A percentile compares a stretch with the other conserved stretches of the same genome.
These are phyloP conservation scores for Coelastrella sp. DNA, from an alignment of 139 green algal genomes.

Conservation along the genomic window DNA sequence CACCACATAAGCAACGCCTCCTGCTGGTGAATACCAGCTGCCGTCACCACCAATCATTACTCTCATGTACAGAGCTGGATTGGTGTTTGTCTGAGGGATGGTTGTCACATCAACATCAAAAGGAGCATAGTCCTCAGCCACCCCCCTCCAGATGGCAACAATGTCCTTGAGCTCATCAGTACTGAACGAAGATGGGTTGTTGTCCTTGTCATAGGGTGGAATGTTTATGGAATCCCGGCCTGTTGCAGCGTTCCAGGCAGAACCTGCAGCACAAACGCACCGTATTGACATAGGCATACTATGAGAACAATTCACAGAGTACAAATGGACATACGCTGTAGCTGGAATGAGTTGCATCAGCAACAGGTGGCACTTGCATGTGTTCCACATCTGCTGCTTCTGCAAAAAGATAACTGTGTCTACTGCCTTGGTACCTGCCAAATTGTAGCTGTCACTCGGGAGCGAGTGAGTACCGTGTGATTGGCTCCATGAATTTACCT, in stretches of 20 bases:
- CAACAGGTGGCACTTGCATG: too few species aligned
- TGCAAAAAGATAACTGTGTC: too few species aligned
- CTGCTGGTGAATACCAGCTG: constrained; percentile 15
- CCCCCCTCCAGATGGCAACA: constrained; percentile 30
- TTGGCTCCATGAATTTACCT: too few species aligned
- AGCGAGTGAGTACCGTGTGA: too few species aligned
- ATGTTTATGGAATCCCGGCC: not conserved
- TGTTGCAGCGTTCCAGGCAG: constrained; percentile 17
- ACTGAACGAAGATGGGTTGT: not conserved
- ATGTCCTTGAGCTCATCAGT: not conserved
- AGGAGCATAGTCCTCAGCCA: constrained; percentile 27
- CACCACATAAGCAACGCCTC: constrained; percentile 36
- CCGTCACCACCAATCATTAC: constrained; percentile 21
- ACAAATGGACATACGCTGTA: too few species aligned
- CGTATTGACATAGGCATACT: not conserved
- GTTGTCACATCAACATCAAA: constrained; percentile 42
- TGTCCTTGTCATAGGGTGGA: constrained; percentile 35
- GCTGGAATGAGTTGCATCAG: too few species aligned
- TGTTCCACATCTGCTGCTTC: too few species aligned
- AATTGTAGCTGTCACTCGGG: too few species aligned
- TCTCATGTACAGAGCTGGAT: constrained; percentile 7
- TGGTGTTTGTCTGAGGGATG: not conserved
- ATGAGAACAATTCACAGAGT: not conserved
- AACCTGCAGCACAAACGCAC: not conserved
- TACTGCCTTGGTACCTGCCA: too few species aligned